Conservation (phyloP, 1,284 basidiomycete genomes). For the Cerioporus squamosus region DNA sequence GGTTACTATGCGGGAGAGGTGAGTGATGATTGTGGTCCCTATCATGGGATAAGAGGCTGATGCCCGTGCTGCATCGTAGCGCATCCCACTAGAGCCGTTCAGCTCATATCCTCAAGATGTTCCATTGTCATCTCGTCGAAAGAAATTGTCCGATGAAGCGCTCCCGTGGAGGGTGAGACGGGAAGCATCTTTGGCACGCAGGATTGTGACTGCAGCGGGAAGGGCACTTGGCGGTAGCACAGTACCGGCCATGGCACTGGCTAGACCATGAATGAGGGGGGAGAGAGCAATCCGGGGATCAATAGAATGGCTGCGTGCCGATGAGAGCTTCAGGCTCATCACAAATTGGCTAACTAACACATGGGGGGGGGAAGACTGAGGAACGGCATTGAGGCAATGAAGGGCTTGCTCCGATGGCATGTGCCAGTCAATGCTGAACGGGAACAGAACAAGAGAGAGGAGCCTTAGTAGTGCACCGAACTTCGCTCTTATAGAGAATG, state of each 20-base stretch:
- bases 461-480: no score
- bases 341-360: no score
- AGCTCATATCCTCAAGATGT: conserved; percentile 3
- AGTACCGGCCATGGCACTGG: conserved; percentile 10
- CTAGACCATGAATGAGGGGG: conserved; percentile 4
- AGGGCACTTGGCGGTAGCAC: conserved; percentile 4
- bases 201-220: not conserved
- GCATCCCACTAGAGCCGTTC: not conserved
- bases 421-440: no score
- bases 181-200: not conserved
- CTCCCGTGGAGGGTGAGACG: not conserved
- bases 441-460: no score
- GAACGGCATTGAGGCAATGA: no score
- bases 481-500: no score
- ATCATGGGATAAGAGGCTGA: not conserved
- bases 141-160: not conserved
- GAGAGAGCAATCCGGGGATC: no score
- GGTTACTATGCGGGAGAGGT: conserved; percentile 19
- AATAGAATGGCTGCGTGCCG: no score
- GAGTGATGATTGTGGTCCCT: not conserved
- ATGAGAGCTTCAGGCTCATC: no score
- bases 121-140: conserved; percentile 2
- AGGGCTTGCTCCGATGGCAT: no score
- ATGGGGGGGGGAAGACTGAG: no score
- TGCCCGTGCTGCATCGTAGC: not conserved